Base-by-base conservation (phyloP, 495 filamentous ascomycete genomes). In the Hypoxylon trugodes region DNA sequence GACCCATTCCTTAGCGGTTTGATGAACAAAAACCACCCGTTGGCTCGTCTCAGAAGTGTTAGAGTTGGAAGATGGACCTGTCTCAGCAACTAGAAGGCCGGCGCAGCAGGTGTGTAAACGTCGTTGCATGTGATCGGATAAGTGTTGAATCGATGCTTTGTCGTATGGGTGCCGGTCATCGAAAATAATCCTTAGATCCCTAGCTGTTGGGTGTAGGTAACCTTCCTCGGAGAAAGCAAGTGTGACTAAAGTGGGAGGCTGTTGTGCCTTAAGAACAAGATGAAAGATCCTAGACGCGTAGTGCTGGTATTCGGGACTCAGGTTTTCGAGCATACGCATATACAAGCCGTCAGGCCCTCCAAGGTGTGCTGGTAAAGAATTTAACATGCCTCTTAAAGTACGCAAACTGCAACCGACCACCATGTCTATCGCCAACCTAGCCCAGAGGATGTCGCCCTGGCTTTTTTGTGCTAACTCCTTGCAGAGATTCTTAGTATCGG, bases 391-490 rank as follows among this genome's bases (percentile, higher is more conserved):
- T 37, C 71, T 54, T 13, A 73, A n/a, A 0, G 60, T 65, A 18
- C 64, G 59, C 15, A 73, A 55, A 22, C 66, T 68, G 28, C 63
- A 62, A 26, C 68, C 69, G 19, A 71, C 55, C 1, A 73, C 54
- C 69, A 74, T 74, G 21, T 74, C 71, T 8, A 74, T 69, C 12
- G 67, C 71, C 24, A 74, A 43, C n/a, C 69, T 57, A 5, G 69
- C 71, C 66, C 66, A 74, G 9, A 74, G 54, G n/a, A 74, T 68
- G 36, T 73, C 66, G 13, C 71, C 71, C 9, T 45, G 33, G 30
- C 66, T 69, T 41, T 71, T 73, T 7, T 65, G 58, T 2, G 71
- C 69, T 28, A 73, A 18, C 25, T 72, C 71, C 25, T 36, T 53
- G 15, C 71, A 74, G 12, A 72, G 61, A 19, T 65, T 72, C 16